Evolutionary conservation across 495 filamentous ascomycete species (phyloP), one percentile per base, ranked within the genome.

Genomic region (Cairneyella variabilis): DNA sequence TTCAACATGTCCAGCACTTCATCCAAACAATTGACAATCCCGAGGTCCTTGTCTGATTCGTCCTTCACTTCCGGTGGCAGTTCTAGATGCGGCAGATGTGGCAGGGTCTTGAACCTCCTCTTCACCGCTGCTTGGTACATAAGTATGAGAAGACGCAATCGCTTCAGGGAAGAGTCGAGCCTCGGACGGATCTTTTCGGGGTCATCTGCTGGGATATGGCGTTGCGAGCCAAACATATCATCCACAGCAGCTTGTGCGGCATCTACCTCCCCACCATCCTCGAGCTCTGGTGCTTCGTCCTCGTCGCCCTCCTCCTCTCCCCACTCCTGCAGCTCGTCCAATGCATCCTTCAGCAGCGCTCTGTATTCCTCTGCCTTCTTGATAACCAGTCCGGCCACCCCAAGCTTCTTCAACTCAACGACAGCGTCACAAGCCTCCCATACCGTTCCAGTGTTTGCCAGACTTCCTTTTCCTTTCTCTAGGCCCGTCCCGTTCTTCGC

Each of bases 271-370:
- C 66, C 68, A 2, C 72, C 73, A 18, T 75, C 76, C 4, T 69
- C 73, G 25, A 75, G 78, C 6, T 50, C 51, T 6, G 60, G 48
- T 8, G 49, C 56, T 0, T 76, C 71, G 64, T 81, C 79, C 11
- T 76, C 79, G 27, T 74, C 75, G 17, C 75, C 74, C 56, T 84
- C 83, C 56, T 84, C 83, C n/a, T 84, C 84, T 44, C 85, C 82
- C 86, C 90, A 96, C 59, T 89, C 86, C 54, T 89, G 88, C 56
- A 96, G 68, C 68, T 96, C 91, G 57, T 84, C 77, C 23, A 93
- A 74, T 0, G 90, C 86, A 71, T 96, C 91, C 54, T 85, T 76
- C 12, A 96, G 66, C 10, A 88, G 76, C 56, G 86, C 86, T 45
- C 82, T 72, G 58, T 83, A 87, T 53, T 84, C 72, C 60, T 86